Base-by-base conservation (phyloP, 2,329 filamentous ascomycete genomes). In the Penicillium corylophilum region DNA sequence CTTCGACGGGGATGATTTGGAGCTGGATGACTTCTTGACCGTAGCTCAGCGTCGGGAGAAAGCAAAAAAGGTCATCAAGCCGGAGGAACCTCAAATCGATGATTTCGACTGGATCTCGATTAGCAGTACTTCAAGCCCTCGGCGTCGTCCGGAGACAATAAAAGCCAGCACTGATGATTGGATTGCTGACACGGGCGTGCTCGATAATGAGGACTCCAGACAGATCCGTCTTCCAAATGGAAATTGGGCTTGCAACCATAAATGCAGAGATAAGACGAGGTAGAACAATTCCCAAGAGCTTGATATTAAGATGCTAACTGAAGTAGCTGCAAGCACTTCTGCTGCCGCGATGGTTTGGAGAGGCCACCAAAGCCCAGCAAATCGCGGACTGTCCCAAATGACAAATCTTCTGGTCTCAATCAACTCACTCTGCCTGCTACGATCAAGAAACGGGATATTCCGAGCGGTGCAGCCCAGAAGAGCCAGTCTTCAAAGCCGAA, bases 211-310 rank as follows among this genome's bases (percentile, higher is more conserved):
- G 4, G 44, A 55, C 5, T 59, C 61, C 29, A 71, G 79, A 42
- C 78, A 83, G 4, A 66, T 72, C 1, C 79, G 78, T 59, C 78
- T 91, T 54, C 70, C 77, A 0, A 92, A 89, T 63, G 88, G 88
- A 0, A 88, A 80, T 63, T 92, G 86, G 83, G 79, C 80, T 31
- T 93, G 89, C 70, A 87, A 87, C 51, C 89, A 93, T 64, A 70
- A 70, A 16, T 92, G 89, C 72, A 83, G 81, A 60, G 76, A 86
- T 58, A 84, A 82, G 59, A 73, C 67, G 35, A 71, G 65, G 73
- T 77, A 62, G 50, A 59, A 4, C 13, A 12, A 8, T 4, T 43
- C 6, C 9, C 4, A 1, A 15, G 5, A 10, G 3, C 3, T 5
- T 2, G 16, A 22, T 3, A 1, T 3, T 36, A 39, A 13, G 48